Conservation (phyloP, 2,329 filamentous ascomycete genomes). For the Fusarium circinatum region DNA sequence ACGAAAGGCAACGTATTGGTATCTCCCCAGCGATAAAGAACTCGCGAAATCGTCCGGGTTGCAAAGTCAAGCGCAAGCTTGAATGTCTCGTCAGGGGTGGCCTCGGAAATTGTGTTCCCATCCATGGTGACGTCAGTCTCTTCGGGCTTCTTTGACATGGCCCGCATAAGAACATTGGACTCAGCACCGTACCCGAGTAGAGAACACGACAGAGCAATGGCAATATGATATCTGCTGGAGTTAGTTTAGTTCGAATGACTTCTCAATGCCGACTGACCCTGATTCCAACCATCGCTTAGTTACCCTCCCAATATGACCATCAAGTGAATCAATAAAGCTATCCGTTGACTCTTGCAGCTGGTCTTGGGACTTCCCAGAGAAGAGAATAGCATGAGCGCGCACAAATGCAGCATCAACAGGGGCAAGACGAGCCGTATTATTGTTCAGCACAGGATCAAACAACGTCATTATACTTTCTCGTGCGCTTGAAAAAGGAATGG, state of each 20-base stretch:
- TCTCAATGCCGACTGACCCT: slow-evolving; percentile 47
- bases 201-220: slow-evolving; percentile 47
- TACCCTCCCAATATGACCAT: slow-evolving; percentile 62
- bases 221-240: slow-evolving; percentile 46
- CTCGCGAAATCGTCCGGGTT: slow-evolving; percentile 56
- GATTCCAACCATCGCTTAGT: slow-evolving; percentile 62
- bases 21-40: slow-evolving; percentile 64
- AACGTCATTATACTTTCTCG: slow-evolving; percentile 76
- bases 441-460: slow-evolving; percentile 67
- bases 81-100: slow-evolving; percentile 44
- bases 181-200: slow-evolving; percentile 51
- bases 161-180: slow-evolving; percentile 58
- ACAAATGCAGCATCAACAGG: slow-evolving; percentile 69
- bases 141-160: slow-evolving; percentile 46
- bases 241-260: neutral
- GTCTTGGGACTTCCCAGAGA: slow-evolving; percentile 61
- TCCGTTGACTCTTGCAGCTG: slow-evolving; percentile 56
- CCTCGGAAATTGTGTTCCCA: slow-evolving; percentile 39
- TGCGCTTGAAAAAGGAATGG: slow-evolving; percentile 73
- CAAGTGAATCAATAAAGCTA: slow-evolving; percentile 64
- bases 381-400: slow-evolving; percentile 71
- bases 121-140: slow-evolving; percentile 44
- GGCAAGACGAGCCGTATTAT: slow-evolving; percentile 48
- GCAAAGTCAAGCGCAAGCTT: slow-evolving; percentile 54
- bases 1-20: slow-evolving; percentile 70